A percentile compares a stretch with the other conserved stretches of the same genome.
Evolutionary conservation across 352 stramenopile genomes (phyloP).

Genomic region (Globisporangium canariense): DNA sequence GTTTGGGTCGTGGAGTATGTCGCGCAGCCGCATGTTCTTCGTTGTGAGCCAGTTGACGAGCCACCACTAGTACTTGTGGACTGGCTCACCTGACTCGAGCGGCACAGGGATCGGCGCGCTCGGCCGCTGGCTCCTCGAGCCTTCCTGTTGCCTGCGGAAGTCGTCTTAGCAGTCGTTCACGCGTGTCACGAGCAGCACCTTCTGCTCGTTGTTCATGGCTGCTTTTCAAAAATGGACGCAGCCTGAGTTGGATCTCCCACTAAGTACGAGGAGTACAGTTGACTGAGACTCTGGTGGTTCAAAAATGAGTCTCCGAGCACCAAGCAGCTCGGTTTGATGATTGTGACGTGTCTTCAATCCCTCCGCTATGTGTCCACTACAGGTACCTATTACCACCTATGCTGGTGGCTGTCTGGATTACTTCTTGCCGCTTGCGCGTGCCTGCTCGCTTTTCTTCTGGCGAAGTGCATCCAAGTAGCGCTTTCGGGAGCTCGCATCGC

Average conservation of each 20-base stretch:
- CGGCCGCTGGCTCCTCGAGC: background rate
- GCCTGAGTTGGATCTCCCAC: too few species aligned
- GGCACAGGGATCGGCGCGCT: conserved; percentile 13
- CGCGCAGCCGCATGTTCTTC: conserved; percentile 2
- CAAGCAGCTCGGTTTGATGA: too few species aligned
- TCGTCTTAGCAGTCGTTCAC: background rate
- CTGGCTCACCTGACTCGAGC: conserved; percentile 12
- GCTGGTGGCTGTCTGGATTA: background rate
- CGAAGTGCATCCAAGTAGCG: conserved; percentile 1
- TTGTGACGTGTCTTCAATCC: too few species aligned
- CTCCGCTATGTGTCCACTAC: too few species aligned
- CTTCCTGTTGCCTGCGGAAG: background rate
- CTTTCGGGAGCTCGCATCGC: conserved; percentile 1
- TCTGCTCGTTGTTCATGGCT: too few species aligned
- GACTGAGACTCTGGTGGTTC: too few species aligned
- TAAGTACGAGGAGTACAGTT: too few species aligned
- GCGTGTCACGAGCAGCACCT: too few species aligned
- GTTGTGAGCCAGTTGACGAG: conserved; percentile 17
- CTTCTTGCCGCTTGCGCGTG: background rate
- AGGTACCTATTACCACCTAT: too few species aligned
- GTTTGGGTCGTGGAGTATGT: background rate
- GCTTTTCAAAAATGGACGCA: too few species aligned
- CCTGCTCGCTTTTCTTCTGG: background rate
- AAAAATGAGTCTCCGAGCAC: too few species aligned
- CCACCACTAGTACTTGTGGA: conserved; percentile 18